These are phyloP conservation scores for Hygrophila difformis DNA, from an alignment of 257 asterid species.

Conservation along the genomic window DNA sequence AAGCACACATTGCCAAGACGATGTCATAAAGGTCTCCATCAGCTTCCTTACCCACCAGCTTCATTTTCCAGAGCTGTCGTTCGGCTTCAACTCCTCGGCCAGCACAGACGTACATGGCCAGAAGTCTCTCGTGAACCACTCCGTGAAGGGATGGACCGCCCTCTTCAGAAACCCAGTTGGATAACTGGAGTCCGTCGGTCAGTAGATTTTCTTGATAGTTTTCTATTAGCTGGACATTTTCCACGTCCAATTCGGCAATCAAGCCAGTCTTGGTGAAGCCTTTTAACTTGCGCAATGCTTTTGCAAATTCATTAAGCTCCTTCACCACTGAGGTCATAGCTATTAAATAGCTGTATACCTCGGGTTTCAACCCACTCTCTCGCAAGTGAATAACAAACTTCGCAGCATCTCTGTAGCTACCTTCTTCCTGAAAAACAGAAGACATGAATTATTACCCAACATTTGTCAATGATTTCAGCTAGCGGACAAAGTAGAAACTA, in stretches of 20 bases:
- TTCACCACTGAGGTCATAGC: conserved; percentile 94
- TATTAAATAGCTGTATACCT: conserved; percentile 73
- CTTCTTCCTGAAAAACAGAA: conserved; percentile 54
- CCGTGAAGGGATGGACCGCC: conserved; percentile 55
- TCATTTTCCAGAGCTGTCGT: conserved; percentile 85
- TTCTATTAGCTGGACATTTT: conserved; percentile 37
- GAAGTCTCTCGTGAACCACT: conserved; percentile 71
- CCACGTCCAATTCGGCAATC: conserved; percentile 48
- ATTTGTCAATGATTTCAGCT: too few species aligned
- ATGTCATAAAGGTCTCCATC: conserved; percentile 69
- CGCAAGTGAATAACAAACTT: conserved; percentile 57
- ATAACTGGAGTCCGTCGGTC: conserved; percentile 44
- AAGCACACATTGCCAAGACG: conserved; percentile 93
- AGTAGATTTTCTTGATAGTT: conserved; percentile 60
- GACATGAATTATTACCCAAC: too few species aligned
- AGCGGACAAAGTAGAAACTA: too few species aligned
- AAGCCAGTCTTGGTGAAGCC: conserved; percentile 47
- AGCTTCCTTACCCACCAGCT: conserved; percentile 60
- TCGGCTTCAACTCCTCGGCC: conserved; percentile 84
- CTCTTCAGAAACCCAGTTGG: conserved; percentile 57
- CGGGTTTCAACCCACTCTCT: conserved; percentile 75
- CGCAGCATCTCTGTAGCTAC: conserved; percentile 66
- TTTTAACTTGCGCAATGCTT: conserved; percentile 72
- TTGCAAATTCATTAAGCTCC: conserved; percentile 83
- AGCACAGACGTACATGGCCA: conserved; percentile 82